Base-by-base conservation (phyloP, 2,329 filamentous ascomycete species). In the Elsinoe ampelina region DNA sequence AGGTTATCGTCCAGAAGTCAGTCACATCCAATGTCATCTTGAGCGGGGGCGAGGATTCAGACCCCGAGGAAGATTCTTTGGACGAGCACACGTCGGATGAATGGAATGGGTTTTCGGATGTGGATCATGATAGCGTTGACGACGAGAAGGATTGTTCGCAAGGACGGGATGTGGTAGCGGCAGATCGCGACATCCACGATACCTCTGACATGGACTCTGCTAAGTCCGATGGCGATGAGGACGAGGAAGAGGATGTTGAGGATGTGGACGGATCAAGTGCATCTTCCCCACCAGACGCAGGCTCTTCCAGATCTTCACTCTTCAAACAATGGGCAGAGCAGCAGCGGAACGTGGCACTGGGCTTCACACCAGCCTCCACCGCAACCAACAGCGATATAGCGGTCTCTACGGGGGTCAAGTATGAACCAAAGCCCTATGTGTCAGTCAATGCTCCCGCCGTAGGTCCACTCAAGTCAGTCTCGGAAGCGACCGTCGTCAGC, bases 271-370 rank as follows among this genome's bases (percentile, higher is more conserved):
- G 68, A 39, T 68, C 68, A 1, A 70, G 64, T 1, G 68, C 63
- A 13, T 26, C n/a, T 8, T 19, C 22, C 58, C 55, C 41, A 26
- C 38, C 30, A n/a, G 42, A 47, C 10, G 35, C 19, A 12, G n/a
- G 68, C 11, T 17, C 34, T 5, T 38, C 32, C 6, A 30, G 54
- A 71, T 32, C 77, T 41, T 85, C 82, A 1, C 89, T 89, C 0
- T 98, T 98, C 77, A 97, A 97, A 70, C 80, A 86, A 2, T 98
- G 93, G 93, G 93, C 93, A 17, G 83, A 85, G 30, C 83, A 88
- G 64, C 86, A 93, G 70, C 81, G 91, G 58, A 95, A 96, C 64
- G 81, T 92, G 64, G 86, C 87, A 3, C 75, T 95, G 32, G 91
- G 90, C 5, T 84, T 84, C 63, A 75, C 74, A 15, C 80, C 81